phyloP scores from a whole-genome alignment of 2,329 filamentous ascomycete genomes.

The Trichocomaceae sp. region DNA sequence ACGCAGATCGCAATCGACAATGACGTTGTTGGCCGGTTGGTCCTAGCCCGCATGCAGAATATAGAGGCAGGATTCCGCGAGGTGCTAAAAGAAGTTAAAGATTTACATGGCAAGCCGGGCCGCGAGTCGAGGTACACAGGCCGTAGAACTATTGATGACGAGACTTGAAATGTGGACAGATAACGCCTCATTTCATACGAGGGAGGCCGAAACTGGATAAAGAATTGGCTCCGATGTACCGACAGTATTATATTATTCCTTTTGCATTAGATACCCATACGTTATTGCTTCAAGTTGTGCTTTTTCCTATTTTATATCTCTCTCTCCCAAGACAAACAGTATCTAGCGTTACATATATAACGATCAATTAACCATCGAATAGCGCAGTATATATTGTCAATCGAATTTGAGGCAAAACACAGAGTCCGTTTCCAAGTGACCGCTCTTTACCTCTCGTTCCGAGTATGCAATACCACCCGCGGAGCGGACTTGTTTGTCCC shows the following conservation, averaged over 20 bases:
- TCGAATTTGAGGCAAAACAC: neutral
- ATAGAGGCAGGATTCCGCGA: slow-evolving; percentile 86
- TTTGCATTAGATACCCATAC: slow-evolving; percentile 10
- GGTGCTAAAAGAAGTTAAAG: slow-evolving; percentile 73
- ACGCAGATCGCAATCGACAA: slow-evolving; percentile 70
- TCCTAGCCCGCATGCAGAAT: slow-evolving; percentile 86
- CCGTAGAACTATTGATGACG: neutral
- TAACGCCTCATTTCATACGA: no score
- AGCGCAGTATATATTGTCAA: neutral
- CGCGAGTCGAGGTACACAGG: slow-evolving; percentile 3
- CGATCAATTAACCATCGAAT: neutral
- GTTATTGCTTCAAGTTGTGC: neutral
- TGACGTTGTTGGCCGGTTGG: slow-evolving; percentile 69
- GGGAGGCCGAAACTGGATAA: no score
- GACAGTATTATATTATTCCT: neutral
- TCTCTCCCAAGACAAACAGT: neutral
- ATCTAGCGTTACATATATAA: neutral
- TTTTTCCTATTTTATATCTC: neutral
- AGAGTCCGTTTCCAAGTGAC: neutral
- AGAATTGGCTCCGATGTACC: neutral
- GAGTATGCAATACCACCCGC: slow-evolving; percentile 3
- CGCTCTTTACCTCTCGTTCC: slow-evolving; percentile 3
- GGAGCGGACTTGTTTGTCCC: slow-evolving; percentile 11
- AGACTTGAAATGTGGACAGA: neutral
- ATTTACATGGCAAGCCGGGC: slow-evolving; percentile 32